Evolutionary conservation across 1,139 yeast genomes (phyloP), one percentile per base, ranked within the genome.

Genomic region (Nakaseomyces sp.): DNA sequence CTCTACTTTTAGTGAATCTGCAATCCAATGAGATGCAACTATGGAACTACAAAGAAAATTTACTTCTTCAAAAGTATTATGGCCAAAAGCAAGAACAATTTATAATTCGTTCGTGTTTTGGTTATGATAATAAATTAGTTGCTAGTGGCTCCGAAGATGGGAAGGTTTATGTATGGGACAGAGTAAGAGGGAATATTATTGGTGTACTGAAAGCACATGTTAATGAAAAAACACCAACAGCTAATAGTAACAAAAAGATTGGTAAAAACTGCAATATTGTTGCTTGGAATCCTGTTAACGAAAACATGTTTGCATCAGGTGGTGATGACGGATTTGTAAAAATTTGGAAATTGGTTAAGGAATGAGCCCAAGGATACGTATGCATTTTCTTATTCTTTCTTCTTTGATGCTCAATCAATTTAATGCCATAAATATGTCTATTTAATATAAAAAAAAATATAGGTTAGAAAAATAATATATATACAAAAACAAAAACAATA

Each of bases 121-220:
- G 95, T 0, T 69, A 69, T 29, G 72, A 77, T 47, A 94, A 83
- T 55, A 81, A 80, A 50, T 67, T 86, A 42, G 76, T 87, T 0
- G 67, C 84, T 15, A 79, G 89, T 53, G 96, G 96, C 1, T 79
- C 93, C 39, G 93, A 84, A 56, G 93, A 86, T 58, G 88, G 91
- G 0, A 71, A 74, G 47, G 73, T 87, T 4, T 87, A 81, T 62
- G 68, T 88, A 5, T 88, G 96, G 95, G 86, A 85, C 55, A 70
- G 83, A 33, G 72, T 73, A 44, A 79, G 81, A 18, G 91, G 94
- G 4, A 79, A 81, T 47, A 70, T 87, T 24, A 66, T 88, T 3
- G 79, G 80, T 9, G 73, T 71, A 2, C 56, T 80, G 30, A 65
- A 72, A 7, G 95, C 84, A 0, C 97, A 91, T 41, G 47, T 46